Evolutionary conservation across 768 basidiomycete species (phyloP), one percentile per base, ranked within the genome.

Genomic region (Sporobolomyces pararoseus): DNA sequence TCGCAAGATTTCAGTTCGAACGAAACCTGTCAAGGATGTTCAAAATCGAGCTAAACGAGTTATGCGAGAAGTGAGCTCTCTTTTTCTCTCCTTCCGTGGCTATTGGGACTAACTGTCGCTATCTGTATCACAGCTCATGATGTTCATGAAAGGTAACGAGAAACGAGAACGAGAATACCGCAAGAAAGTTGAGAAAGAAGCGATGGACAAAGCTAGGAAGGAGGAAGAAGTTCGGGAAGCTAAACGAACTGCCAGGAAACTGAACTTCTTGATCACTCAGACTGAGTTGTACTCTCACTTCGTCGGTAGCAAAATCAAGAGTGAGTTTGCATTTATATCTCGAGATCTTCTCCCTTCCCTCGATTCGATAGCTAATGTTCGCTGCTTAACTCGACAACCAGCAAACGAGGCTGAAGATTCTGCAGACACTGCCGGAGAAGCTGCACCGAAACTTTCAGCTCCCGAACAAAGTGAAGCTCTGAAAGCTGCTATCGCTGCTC

Each of bases 201-300:
- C 92, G 16, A 84, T 86, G 75, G 91, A 94, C 76, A 86, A 91
- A 59, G 85, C 90, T 29, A 90, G 87, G 79, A 80, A 90, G 37
- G 92, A 95, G 79, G 93, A 95, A 79, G 92, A 96, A 80, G 90
- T 87, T 77, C 85, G 95, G 49, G 96, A 99, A 80, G 89, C 90
- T 17, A 89, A 93, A 46, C 84, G 96, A 60, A 91, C 95, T 79
- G 91, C 93, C 17, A 85, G 95, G 74, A 97, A 98, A 80, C 86
- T 99, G 31, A 96, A 99, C 81, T 99, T 98, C 82, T 83, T 99
- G 80, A 93, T 99, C 79, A 97, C 91, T 68, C 95, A 98, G 80
- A 98, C 96, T 5, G 96, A 99, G 79, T 85, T 98, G 12, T 99
- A 98, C 81, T 93, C 91, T 74, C 96, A 99, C 82, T 98, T 99